Percentiles rank a stretch among this genome's conserved stretches.
phyloP scores from a whole-genome alignment of 805 yeast species.

The Grigorovia yakushimaensis region DNA sequence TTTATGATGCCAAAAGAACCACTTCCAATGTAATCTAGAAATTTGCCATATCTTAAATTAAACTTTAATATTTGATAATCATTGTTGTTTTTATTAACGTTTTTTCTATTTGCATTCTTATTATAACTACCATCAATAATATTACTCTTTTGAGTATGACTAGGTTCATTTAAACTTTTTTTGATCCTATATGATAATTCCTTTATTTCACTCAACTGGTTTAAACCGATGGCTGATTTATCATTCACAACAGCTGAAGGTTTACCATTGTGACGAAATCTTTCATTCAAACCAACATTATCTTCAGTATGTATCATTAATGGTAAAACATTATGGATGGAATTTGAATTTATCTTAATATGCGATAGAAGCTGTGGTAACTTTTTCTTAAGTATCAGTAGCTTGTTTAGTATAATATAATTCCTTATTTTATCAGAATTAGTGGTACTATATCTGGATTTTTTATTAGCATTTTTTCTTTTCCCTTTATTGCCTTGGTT shows the following conservation, averaged over 20 bases:
- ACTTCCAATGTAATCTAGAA: constrained; percentile 59
- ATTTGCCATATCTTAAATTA: constrained; percentile 38
- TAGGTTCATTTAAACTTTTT: constrained; percentile 3
- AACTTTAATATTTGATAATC: not conserved
- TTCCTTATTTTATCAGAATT: not conserved
- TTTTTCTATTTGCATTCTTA: too few relatives aligned
- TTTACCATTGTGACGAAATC: not conserved
- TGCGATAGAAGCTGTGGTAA: not conserved
- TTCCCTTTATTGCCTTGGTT: not conserved
- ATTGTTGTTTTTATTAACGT: too few relatives aligned
- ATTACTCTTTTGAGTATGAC: too few relatives aligned
- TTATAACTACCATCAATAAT: too few relatives aligned
- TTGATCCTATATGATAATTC: constrained; percentile 28
- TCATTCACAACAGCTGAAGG: not conserved
- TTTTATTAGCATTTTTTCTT: not conserved
- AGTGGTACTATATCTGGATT: too few relatives aligned
- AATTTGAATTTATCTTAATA: not conserved
- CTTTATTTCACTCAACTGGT: constrained; percentile 40
- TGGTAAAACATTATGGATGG: not conserved
- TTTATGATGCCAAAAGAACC: constrained; percentile 96
- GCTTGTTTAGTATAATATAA: not conserved
- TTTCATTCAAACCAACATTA: not conserved
- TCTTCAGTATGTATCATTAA: not conserved
- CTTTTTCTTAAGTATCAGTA: not conserved
- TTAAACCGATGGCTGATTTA: constrained; percentile 38